Evolutionary conservation across 164 flowering plant species (phyloP).

Genomic region (Piper betle): DNA sequence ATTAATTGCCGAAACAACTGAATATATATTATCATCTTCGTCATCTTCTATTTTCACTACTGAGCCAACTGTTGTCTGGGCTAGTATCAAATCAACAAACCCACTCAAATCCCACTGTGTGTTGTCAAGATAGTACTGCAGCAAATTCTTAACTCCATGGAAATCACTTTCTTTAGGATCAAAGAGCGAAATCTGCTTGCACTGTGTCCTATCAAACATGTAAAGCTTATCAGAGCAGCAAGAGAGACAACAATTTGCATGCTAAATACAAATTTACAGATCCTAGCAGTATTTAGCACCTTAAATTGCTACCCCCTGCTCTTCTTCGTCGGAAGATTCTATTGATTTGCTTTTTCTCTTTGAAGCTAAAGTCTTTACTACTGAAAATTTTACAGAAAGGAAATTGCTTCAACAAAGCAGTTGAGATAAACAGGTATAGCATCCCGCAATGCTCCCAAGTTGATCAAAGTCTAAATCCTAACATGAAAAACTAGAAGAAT

Average conservation of each 20-base stretch:
- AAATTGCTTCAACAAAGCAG: not conserved
- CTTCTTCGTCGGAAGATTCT: not conserved
- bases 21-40: slow-evolving; percentile 60
- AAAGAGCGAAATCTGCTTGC: slow-evolving; percentile 83
- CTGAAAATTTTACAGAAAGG: too few species aligned
- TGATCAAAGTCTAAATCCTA: not conserved
- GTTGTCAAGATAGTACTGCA: slow-evolving; percentile 65
- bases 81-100: slow-evolving; percentile 76
- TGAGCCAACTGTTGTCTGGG: slow-evolving; percentile 94
- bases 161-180: slow-evolving; percentile 83
- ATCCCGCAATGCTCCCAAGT: too few species aligned
- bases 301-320: not conserved
- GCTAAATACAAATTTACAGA: not conserved
- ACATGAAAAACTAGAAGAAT: too few species aligned
- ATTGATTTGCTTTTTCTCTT: not conserved
- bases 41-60: slow-evolving; percentile 68
- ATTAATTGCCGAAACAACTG: slow-evolving; percentile 59
- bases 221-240: too few species aligned
- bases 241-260: not conserved
- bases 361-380: not conserved
- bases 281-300: not conserved
- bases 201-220: slow-evolving; percentile 31
- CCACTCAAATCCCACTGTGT: slow-evolving; percentile 75
- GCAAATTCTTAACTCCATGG: slow-evolving; percentile 75
- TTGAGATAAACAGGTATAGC: not conserved